These are phyloP conservation scores for Puccinellia tenuiflora DNA, from an alignment of 176 grass and related monocot genomes.

Conservation along the genomic window DNA sequence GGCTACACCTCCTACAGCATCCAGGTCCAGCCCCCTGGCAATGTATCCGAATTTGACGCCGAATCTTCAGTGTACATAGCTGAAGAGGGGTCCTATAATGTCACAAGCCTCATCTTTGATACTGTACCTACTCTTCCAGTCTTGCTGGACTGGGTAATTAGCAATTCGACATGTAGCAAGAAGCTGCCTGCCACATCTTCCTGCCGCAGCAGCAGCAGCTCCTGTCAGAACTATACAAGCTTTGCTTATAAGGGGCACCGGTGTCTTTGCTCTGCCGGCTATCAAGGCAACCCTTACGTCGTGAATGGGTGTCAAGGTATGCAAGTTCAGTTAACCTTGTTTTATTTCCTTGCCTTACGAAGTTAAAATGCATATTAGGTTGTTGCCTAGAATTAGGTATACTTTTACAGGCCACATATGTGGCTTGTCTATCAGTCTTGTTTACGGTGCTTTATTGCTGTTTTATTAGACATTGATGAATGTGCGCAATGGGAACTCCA, in stretches of 20 bases:
- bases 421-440: not conserved
- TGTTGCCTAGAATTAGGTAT: not conserved
- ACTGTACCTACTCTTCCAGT: not conserved
- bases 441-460: not conserved
- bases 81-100: not conserved
- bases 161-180: conserved; percentile 6
- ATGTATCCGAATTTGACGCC: not conserved
- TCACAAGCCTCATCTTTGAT: not conserved
- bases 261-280: conserved; percentile 40
- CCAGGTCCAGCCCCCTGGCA: not conserved
- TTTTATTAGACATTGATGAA: conserved; percentile 19
- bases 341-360: not conserved
- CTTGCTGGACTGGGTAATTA: conserved; percentile 52
- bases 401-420: not conserved
- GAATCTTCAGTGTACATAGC: not conserved
- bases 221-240: conserved; percentile 30
- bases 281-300: conserved; percentile 44
- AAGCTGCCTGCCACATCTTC: not conserved
- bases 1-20: conserved; percentile 28
- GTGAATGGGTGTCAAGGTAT: conserved; percentile 45
- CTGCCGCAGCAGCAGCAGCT: conserved; percentile 32
- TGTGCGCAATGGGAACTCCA: not conserved
- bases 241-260: conserved; percentile 18
- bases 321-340: not conserved
- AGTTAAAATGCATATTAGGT: not conserved